phyloP scores from a whole-genome alignment of 1,284 basidiomycete species.

The Sporisorium graminicola region DNA sequence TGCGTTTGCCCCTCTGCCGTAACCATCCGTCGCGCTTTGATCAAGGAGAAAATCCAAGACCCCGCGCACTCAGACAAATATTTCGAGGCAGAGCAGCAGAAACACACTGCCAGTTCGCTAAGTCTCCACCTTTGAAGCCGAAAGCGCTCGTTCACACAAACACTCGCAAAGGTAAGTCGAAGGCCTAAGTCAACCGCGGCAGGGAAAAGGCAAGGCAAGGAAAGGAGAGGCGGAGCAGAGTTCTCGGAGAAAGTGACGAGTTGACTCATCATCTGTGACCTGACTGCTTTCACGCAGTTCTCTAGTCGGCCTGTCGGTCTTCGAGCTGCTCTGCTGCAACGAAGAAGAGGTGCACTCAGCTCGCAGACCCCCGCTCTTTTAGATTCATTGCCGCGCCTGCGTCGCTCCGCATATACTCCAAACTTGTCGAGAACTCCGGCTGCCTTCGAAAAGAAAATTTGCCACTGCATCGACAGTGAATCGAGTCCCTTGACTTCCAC shows the following conservation, averaged over 20 bases:
- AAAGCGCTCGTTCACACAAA: background rate
- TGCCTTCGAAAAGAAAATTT: too few species aligned
- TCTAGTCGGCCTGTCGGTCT: background rate
- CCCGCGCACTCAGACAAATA: background rate
- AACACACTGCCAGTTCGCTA: background rate
- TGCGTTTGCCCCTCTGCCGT: background rate
- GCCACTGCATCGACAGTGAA: background rate
- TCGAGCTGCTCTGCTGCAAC: background rate
- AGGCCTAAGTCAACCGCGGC: background rate
- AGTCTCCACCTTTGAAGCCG: background rate
- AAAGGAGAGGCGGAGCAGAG: background rate
- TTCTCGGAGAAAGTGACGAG: background rate
- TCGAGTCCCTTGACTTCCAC: too few species aligned
- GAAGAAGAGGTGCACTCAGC: background rate
- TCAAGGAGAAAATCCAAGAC: background rate
- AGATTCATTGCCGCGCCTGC: background rate
- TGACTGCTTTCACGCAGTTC: background rate
- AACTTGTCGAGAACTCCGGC: background rate
- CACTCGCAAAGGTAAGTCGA: background rate
- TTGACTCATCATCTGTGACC: background rate
- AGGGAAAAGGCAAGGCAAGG: background rate
- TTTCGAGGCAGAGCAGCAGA: background rate
- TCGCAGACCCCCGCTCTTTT: background rate
- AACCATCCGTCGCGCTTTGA: conserved; percentile 18
- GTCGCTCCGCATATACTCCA: background rate